A percentile compares a stretch with the other conserved stretches of the same genome.
Evolutionary conservation across 2,329 filamentous ascomycete species (phyloP).

Genomic region (Kalmusia sp.): DNA sequence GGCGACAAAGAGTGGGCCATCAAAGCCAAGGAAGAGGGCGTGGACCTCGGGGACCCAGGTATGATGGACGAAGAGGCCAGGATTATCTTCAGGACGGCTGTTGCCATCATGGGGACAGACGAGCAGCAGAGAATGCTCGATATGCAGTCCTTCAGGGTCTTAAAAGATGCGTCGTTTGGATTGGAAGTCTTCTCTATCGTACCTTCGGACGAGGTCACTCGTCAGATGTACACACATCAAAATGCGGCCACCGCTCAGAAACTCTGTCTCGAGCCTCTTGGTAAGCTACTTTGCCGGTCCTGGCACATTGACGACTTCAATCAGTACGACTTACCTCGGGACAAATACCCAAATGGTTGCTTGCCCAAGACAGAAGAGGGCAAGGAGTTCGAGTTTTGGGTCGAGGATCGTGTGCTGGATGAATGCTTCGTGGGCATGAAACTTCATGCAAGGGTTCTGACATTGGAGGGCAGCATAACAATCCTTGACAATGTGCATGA

Average conservation of each 20-base stretch:
- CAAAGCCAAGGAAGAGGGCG: constrained; percentile 24
- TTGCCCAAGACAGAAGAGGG: constrained; percentile 39
- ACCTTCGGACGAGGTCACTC: constrained; percentile 51
- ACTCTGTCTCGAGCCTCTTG: constrained; percentile 57
- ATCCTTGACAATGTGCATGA: constrained; percentile 48
- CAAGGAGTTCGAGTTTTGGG: constrained; percentile 62
- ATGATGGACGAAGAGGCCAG: constrained; percentile 56
- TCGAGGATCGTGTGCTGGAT: constrained; percentile 69
- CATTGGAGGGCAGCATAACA: constrained; percentile 30
- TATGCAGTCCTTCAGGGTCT: constrained; percentile 20
- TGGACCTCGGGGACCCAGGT: constrained; percentile 34
- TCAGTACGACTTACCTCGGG: constrained; percentile 47
- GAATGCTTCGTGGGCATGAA: constrained; percentile 67
- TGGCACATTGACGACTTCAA: constrained; percentile 54
- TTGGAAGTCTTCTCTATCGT: constrained; percentile 58
- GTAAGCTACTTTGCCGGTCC: constrained; percentile 59
- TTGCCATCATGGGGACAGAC: constrained; percentile 56
- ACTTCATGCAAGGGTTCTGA: constrained; percentile 45
- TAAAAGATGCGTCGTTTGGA: constrained; percentile 28
- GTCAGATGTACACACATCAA: constrained; percentile 55
- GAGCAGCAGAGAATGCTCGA: constrained; percentile 48
- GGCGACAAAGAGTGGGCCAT: constrained; percentile 53
- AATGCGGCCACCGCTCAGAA: constrained; percentile 45
- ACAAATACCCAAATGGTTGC: constrained; percentile 32
- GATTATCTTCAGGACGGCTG: constrained; percentile 58